Evolutionary conservation across 2,329 filamentous ascomycete species (phyloP).

Genomic region (Monosporascus sp.): DNA sequence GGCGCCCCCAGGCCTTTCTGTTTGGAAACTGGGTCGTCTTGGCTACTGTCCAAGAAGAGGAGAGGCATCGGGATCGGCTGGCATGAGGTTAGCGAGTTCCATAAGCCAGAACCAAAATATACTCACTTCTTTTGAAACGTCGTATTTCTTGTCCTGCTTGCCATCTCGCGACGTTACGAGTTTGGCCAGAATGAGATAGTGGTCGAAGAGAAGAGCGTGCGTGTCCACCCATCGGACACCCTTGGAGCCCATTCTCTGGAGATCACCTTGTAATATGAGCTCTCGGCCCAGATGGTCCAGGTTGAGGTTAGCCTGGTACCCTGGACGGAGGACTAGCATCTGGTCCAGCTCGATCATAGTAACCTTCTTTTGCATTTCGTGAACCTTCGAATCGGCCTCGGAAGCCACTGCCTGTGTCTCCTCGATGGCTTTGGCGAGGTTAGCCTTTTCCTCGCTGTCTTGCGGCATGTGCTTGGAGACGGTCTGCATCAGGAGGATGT

Average conservation of each 20-base stretch:
- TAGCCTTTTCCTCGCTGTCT: slow-evolving; percentile 86
- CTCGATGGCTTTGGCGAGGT: slow-evolving; percentile 75
- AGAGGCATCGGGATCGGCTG: slow-evolving; percentile 93
- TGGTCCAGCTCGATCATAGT: slow-evolving; percentile 76
- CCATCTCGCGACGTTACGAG: slow-evolving; percentile 63
- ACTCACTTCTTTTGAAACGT: slow-evolving; percentile 81
- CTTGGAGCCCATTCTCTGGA: slow-evolving; percentile 83
- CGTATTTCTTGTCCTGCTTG: slow-evolving; percentile 75
- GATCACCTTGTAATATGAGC: slow-evolving; percentile 80
- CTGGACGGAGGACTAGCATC: slow-evolving; percentile 79
- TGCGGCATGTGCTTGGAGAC: slow-evolving; percentile 77
- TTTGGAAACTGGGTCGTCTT: slow-evolving; percentile 86
- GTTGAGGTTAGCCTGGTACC: slow-evolving; percentile 85
- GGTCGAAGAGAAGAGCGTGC: slow-evolving; percentile 89
- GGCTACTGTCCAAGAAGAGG: slow-evolving; percentile 83
- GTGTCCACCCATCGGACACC: slow-evolving; percentile 92
- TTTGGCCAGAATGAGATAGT: slow-evolving; percentile 93
- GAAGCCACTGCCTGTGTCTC: slow-evolving; percentile 86
- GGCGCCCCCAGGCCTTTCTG: slow-evolving; percentile 67
- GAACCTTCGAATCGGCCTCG: slow-evolving; percentile 89
- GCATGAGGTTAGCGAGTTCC: slow-evolving; percentile 19
- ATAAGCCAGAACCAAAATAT: not conserved
- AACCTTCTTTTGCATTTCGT: slow-evolving; percentile 87
- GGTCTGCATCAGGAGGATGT: slow-evolving; percentile 74
- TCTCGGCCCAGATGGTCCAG: slow-evolving; percentile 90